Evolutionary conservation across 2,329 filamentous ascomycete species (phyloP).

Genomic region (Fusarium sp.): DNA sequence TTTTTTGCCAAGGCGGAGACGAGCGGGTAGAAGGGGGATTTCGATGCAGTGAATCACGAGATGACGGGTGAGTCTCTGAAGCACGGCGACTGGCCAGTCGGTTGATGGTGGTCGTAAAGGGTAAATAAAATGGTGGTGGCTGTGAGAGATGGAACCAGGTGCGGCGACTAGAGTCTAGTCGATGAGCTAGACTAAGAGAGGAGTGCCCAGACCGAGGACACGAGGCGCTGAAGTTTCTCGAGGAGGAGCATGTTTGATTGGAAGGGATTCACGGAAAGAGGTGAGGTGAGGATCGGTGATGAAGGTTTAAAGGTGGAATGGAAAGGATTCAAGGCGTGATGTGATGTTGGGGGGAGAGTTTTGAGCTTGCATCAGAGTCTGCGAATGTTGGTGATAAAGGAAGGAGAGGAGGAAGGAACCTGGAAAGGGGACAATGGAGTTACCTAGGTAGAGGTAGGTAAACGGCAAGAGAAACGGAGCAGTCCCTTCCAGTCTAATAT

Average conservation of each 20-base stretch:
- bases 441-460: not conserved
- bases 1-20: conserved; percentile 17
- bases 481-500: not conserved
- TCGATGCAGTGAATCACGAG: not conserved
- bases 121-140: conserved; percentile 17
- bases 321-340: not conserved
- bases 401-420: conserved; percentile 3
- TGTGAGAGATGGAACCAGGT: conserved; percentile 10
- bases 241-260: conserved; percentile 26
- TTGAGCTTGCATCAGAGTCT: not conserved
- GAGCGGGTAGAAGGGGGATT: not conserved
- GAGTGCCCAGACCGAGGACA: conserved; percentile 22
- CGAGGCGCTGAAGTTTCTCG: conserved; percentile 12
- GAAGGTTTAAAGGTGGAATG: conserved; percentile 7
- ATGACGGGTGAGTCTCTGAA: conserved; percentile 31
- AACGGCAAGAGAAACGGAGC: conserved; percentile 9
- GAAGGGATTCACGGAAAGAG: not conserved
- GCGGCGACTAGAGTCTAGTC: conserved; percentile 19
- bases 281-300: not conserved
- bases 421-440: conserved; percentile 7
- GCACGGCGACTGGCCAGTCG: conserved; percentile 27
- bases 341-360: not conserved
- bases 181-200: conserved; percentile 25
- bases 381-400: not conserved
- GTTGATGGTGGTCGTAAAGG: conserved; percentile 12